Percentiles rank a stretch among this genome's conserved stretches.
Evolutionary conservation across 257 asterid species (phyloP).

Genomic region (Scutellaria baicalensis): DNA sequence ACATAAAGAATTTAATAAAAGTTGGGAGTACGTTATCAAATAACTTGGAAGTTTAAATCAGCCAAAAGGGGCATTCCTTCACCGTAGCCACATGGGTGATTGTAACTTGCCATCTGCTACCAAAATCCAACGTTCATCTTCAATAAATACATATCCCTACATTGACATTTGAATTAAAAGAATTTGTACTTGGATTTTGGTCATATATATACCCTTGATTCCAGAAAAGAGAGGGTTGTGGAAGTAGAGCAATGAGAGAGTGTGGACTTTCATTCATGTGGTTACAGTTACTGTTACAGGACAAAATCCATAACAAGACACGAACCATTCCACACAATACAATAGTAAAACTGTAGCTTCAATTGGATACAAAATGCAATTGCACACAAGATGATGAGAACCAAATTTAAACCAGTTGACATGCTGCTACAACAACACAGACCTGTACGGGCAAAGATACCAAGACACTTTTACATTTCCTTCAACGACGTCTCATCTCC

Average conservation of each 20-base stretch:
- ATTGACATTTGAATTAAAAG: too few species aligned
- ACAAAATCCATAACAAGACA: slow-evolving; percentile 16
- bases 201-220: too few species aligned
- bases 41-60: too few species aligned
- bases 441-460: slow-evolving; percentile 10
- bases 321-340: background rate
- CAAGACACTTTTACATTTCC: slow-evolving; percentile 28
- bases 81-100: too few species aligned
- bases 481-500: slow-evolving; percentile 37
- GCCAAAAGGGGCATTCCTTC: too few species aligned
- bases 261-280: slow-evolving; percentile 18
- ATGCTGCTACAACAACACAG: slow-evolving; percentile 19
- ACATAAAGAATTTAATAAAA: too few species aligned
- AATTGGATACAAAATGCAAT: slow-evolving; percentile 11
- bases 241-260: background rate
- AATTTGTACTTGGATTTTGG: too few species aligned
- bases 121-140: too few species aligned
- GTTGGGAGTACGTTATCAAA: too few species aligned
- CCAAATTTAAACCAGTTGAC: slow-evolving; percentile 7
- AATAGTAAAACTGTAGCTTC: background rate
- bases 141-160: too few species aligned
- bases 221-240: too few species aligned
- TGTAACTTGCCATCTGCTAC: too few species aligned
- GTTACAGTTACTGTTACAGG: slow-evolving; percentile 5
- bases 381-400: slow-evolving; percentile 9